phyloP scores from a whole-genome alignment of 148 eudicot species.

The Spergularia marina region DNA sequence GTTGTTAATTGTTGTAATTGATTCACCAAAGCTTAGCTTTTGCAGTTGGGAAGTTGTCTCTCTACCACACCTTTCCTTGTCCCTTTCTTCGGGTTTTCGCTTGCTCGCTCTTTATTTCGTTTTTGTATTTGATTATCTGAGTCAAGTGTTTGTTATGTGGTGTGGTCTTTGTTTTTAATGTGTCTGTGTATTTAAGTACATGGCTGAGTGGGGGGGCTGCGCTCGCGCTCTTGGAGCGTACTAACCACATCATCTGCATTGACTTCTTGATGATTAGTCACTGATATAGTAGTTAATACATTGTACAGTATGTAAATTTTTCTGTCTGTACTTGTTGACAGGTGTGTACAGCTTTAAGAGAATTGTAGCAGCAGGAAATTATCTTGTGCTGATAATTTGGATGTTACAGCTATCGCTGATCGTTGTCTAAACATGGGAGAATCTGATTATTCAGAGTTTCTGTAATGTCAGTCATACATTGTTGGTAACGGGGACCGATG shows the following conservation, averaged over 20 bases:
- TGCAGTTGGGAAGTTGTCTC: constrained; percentile 16
- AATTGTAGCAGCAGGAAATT: background rate
- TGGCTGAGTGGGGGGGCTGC: background rate
- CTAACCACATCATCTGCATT: background rate
- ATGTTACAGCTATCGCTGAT: background rate
- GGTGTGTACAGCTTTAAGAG: background rate
- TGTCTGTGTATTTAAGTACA: background rate
- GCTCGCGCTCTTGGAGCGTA: background rate
- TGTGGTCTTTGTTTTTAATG: background rate
- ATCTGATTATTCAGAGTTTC: background rate
- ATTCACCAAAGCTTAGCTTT: constrained; percentile 15
- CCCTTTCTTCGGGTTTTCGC: constrained; percentile 8
- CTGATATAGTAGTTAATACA: background rate
- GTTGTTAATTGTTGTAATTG: constrained; percentile 28
- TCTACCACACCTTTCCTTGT: background rate
- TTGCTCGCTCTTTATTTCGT: background rate
- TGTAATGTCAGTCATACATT: background rate
- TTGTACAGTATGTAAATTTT: background rate
- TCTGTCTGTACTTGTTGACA: constrained; percentile 2
- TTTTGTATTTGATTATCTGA: too few relatives aligned
- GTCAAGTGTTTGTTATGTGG: background rate
- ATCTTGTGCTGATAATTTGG: background rate
- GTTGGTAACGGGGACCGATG: background rate
- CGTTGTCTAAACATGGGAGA: too few relatives aligned
- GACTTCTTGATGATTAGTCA: background rate